Evolutionary conservation across 2,329 filamentous ascomycete species (phyloP).

Genomic region (Epichloe glyceriae): DNA sequence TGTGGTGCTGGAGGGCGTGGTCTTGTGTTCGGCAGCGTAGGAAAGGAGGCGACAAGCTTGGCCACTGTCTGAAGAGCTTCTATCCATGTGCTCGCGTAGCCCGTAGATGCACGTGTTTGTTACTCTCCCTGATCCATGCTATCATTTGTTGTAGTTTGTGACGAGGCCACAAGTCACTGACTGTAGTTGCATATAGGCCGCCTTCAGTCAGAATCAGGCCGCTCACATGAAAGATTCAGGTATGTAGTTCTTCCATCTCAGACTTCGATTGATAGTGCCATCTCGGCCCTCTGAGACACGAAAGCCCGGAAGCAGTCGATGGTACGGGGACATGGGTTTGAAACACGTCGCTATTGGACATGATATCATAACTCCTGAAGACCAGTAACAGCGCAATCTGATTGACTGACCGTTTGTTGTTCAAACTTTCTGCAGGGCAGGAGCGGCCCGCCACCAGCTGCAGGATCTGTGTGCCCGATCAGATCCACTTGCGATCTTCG

Average conservation of each 20-base stretch:
- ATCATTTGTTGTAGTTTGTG: not conserved
- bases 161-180: not conserved
- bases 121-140: not conserved
- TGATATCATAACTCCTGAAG: not conserved
- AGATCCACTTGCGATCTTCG: not conserved
- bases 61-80: not conserved
- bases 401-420: not conserved
- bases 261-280: not conserved
- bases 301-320: not conserved
- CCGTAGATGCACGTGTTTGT: not conserved
- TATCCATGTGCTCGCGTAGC: not conserved
- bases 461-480: not conserved
- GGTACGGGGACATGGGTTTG: not conserved
- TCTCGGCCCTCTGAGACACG: not conserved
- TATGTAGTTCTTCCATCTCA: not conserved
- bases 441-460: not conserved
- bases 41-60: not conserved
- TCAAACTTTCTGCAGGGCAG: not conserved
- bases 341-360: not conserved
- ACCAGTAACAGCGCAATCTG: not conserved
- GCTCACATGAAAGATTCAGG: not conserved
- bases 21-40: not conserved
- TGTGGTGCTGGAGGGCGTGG: not conserved
- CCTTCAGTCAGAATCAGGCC: not conserved
- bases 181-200: not conserved